Evolutionary conservation across 805 yeast genomes (phyloP).

Genomic region (Candida fluviatilis): DNA sequence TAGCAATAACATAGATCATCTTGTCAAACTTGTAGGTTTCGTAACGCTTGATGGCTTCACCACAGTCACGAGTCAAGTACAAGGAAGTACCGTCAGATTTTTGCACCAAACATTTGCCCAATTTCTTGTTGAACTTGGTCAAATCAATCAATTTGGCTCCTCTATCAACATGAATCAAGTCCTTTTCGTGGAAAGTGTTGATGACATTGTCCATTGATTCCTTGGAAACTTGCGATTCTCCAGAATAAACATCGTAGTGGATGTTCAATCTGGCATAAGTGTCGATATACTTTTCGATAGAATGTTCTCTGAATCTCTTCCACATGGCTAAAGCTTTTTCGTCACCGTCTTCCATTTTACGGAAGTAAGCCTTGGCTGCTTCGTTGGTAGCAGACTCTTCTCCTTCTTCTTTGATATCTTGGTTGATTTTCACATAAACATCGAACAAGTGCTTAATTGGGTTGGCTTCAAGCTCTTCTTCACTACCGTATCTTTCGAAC

Average conservation of each 20-base stretch:
- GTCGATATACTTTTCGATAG: slow-evolving; percentile 77
- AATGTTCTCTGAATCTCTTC: slow-evolving; percentile 85
- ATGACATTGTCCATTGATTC: slow-evolving; percentile 66
- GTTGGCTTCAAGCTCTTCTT: slow-evolving; percentile 62
- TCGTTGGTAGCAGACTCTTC: slow-evolving; percentile 62
- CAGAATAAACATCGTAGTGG: slow-evolving; percentile 82
- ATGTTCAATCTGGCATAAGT: slow-evolving; percentile 94
- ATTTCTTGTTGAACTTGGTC: slow-evolving; percentile 78
- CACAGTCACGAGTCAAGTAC: slow-evolving; percentile 93
- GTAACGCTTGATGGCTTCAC: slow-evolving; percentile 91
- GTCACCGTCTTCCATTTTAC: slow-evolving; percentile 91
- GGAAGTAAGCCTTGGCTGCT: slow-evolving; percentile 83
- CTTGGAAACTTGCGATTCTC: slow-evolving; percentile 90
- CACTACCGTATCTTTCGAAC: slow-evolving; percentile 78
- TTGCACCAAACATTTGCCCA: slow-evolving; percentile 89
- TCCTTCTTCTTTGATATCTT: slow-evolving; percentile 64
- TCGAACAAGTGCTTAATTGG: slow-evolving; percentile 95
- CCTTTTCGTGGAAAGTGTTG: slow-evolving; percentile 57
- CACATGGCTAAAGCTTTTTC: slow-evolving; percentile 71
- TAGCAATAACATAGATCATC: slow-evolving; percentile 93
- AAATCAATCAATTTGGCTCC: slow-evolving; percentile 91
- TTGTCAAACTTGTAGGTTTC: slow-evolving; percentile 83
- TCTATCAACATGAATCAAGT: slow-evolving; percentile 75
- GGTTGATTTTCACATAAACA: slow-evolving; percentile 84
- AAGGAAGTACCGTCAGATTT: slow-evolving; percentile 95